These are phyloP conservation scores for Rutstroemia sydowiana DNA, from an alignment of 2,329 filamentous ascomycete genomes.

Conservation along the genomic window DNA sequence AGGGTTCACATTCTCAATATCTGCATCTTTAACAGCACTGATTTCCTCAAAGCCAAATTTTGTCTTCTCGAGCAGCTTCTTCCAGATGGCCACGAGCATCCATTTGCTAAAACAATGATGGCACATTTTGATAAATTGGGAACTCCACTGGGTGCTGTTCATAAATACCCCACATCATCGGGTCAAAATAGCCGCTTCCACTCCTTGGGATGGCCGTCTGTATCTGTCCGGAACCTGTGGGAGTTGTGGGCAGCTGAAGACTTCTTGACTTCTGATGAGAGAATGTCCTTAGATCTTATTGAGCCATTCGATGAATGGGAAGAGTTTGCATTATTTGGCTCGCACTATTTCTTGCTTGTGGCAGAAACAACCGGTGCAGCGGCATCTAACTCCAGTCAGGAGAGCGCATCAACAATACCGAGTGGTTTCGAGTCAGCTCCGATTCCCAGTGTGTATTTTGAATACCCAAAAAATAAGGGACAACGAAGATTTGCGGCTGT, in stretches of 20 bases:
- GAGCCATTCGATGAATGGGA: conserved; percentile 97
- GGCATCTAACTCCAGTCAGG: too few relatives aligned
- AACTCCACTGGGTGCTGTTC: conserved; percentile 68
- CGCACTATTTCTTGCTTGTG: conserved; percentile 75
- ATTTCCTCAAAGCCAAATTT: conserved; percentile 57
- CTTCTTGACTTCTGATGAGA: conserved; percentile 55
- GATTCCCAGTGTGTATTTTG: conserved; percentile 28
- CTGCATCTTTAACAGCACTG: not conserved
- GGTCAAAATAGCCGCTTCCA: conserved; percentile 64
- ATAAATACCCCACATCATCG: conserved; percentile 58
- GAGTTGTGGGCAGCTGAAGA: conserved; percentile 66
- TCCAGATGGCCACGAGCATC: conserved; percentile 68
- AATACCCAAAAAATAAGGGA: conserved; percentile 35
- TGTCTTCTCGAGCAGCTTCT: conserved; percentile 82
- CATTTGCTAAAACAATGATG: conserved; percentile 83
- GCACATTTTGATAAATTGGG: conserved; percentile 74
- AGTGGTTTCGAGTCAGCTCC: too few relatives aligned
- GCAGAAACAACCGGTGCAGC: conserved; percentile 35
- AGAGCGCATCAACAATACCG: too few relatives aligned
- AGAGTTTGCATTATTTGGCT: conserved; percentile 77
- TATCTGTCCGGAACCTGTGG: conserved; percentile 67
- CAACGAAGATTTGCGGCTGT: conserved; percentile 55
- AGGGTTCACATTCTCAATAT: conserved; percentile 13
- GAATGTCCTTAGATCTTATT: conserved; percentile 55
- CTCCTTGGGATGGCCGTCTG: conserved; percentile 57